phyloP scores from a whole-genome alignment of 768 basidiomycete genomes.

The Lactarius sp. region DNA sequence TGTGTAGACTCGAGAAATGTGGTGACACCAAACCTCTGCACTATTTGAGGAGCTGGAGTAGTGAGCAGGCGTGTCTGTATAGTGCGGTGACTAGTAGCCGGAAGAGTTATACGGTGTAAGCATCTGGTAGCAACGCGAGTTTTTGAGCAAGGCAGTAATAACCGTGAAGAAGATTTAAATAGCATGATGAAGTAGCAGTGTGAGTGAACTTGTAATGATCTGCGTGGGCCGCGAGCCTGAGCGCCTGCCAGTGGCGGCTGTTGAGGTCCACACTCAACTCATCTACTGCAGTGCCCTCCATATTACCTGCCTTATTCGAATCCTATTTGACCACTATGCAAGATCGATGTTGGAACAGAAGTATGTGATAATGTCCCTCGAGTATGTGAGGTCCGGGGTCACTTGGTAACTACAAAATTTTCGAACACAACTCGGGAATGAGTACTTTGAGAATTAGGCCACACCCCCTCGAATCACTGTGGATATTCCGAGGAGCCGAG shows the following conservation, averaged over 20 bases:
- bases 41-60: constrained; percentile 13
- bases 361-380: background rate
- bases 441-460: background rate
- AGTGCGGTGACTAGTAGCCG: background rate
- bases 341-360: background rate
- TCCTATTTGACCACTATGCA: background rate
- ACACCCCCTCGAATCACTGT: background rate
- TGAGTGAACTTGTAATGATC: background rate
- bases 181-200: constrained; percentile 1
- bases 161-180: constrained; percentile 3
- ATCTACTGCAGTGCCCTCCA: background rate
- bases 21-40: constrained; percentile 12
- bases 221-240: background rate
- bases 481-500: background rate
- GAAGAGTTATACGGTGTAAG: background rate
- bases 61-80: constrained; percentile 5
- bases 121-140: background rate
- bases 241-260: background rate
- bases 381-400: background rate
- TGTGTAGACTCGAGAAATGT: background rate
- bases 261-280: background rate
- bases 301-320: background rate
- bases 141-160: constrained; percentile 1
- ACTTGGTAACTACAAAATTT: background rate
- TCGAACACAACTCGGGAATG: background rate